These are phyloP conservation scores for Dendrobium chrysotoxum DNA, from an alignment of 106 monocot species.

Conservation along the genomic window DNA sequence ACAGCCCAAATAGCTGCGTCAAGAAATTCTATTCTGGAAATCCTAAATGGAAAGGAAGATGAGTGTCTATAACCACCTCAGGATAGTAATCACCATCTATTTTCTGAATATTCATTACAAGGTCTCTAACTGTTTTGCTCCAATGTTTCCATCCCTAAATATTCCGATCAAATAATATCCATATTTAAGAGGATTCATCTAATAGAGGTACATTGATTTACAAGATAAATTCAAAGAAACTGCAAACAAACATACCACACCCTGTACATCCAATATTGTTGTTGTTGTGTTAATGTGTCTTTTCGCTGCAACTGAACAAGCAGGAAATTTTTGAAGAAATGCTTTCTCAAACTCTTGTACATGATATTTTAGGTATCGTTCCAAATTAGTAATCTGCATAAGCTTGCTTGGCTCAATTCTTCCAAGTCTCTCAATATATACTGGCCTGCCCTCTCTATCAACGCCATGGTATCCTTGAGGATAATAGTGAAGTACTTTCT, in stretches of 20 bases:
- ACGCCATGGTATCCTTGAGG: conserved; percentile 98
- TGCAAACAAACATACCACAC: conserved; percentile 60
- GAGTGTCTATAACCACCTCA: conserved; percentile 37
- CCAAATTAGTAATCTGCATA: conserved; percentile 76
- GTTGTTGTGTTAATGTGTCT: conserved; percentile 80
- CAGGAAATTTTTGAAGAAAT: conserved; percentile 76
- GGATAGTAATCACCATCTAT: conserved; percentile 94
- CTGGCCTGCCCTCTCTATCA: conserved; percentile 90
- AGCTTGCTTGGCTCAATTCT: conserved; percentile 86
- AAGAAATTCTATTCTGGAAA: neutral
- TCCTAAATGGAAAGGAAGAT: neutral
- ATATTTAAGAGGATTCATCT: neutral
- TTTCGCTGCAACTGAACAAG: conserved; percentile 85
- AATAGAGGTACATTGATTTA: neutral
- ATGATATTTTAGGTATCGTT: conserved; percentile 93
- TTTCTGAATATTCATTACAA: conserved; percentile 73
- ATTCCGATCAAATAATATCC: neutral
- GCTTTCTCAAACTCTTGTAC: conserved; percentile 97
- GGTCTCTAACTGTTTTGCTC: conserved; percentile 63
- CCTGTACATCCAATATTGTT: conserved; percentile 87
- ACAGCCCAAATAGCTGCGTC: neutral
- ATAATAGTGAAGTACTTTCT: conserved; percentile 73
- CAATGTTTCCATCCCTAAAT: conserved; percentile 75
- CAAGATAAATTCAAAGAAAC: neutral
- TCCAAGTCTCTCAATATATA: conserved; percentile 90